Conservation (phyloP, 495 filamentous ascomycete genomes). For the Thozetella sp. region DNA sequence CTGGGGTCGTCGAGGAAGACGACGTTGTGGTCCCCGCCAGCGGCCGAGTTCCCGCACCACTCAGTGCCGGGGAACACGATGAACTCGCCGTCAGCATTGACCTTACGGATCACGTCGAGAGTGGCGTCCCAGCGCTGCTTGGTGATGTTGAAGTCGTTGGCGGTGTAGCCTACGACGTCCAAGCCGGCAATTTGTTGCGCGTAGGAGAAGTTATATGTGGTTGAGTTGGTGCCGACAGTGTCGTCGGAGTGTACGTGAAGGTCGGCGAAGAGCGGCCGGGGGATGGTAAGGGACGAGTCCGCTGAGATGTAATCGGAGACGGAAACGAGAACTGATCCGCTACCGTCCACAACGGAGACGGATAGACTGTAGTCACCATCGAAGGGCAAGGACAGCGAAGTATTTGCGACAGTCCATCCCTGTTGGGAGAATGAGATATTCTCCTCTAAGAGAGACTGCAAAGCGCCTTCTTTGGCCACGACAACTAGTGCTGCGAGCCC, state of each 20-base stretch:
- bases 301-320: conserved; percentile 6
- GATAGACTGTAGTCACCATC: neutral
- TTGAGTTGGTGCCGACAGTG: conserved; percentile 24
- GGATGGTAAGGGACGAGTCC: conserved; percentile 9
- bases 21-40: conserved; percentile 19
- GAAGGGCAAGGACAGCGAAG: neutral
- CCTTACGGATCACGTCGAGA: conserved; percentile 11
- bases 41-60: conserved; percentile 20
- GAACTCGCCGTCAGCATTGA: conserved; percentile 20
- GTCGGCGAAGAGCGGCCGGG: conserved; percentile 21
- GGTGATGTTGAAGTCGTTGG: conserved; percentile 32
- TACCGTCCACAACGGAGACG: neutral
- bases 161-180: conserved; percentile 28
- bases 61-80: conserved; percentile 17
- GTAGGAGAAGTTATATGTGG: conserved; percentile 26
- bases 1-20: conserved; percentile 13
- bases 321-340: neutral
- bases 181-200: conserved; percentile 21
- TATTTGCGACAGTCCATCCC: neutral
- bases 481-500: neutral
- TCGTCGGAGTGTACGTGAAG: conserved; percentile 28
- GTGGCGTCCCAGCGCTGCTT: conserved; percentile 23
- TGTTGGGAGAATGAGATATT: neutral
- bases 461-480: neutral
- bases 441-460: neutral